A percentile compares a stretch with the other conserved stretches of the same genome.
These are phyloP conservation scores for Oryza nivara DNA, from an alignment of 176 grass and related monocot genomes.

Conservation along the genomic window DNA sequence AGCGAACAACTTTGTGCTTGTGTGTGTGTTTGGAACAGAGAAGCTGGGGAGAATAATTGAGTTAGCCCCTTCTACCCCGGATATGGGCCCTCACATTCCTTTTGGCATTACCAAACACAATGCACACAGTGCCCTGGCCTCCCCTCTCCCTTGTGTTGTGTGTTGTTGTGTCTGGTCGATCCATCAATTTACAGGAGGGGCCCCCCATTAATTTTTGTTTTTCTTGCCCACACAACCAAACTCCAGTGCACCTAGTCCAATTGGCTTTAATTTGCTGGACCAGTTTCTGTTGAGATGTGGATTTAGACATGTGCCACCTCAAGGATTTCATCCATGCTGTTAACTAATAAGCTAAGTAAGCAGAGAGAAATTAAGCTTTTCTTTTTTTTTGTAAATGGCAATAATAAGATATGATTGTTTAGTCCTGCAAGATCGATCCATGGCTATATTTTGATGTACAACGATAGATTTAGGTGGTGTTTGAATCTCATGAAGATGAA, in stretches of 20 bases:
- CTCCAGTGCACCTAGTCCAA: slow-evolving; percentile 38
- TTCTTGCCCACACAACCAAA: slow-evolving; percentile 48
- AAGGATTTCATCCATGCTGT: neutral
- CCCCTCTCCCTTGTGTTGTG: neutral
- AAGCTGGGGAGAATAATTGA: slow-evolving; percentile 61
- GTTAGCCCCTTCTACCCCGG: slow-evolving; percentile 25
- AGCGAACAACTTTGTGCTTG: slow-evolving; percentile 27
- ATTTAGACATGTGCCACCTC: slow-evolving; percentile 23
- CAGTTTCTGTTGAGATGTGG: slow-evolving; percentile 38
- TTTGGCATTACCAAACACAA: slow-evolving; percentile 51
- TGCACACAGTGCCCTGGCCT: slow-evolving; percentile 16
- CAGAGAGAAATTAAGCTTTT: neutral
- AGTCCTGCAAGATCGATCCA: neutral
- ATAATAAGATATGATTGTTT: neutral
- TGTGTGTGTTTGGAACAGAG: slow-evolving; percentile 19
- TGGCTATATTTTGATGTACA: no score
- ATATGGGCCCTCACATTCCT: slow-evolving; percentile 51
- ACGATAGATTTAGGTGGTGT: no score
- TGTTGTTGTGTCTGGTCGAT: slow-evolving; percentile 33
- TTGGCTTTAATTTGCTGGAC: slow-evolving; percentile 42
- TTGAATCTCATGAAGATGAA: no score
- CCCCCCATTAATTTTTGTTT: slow-evolving; percentile 55
- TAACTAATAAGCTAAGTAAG: no score
- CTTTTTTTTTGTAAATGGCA: neutral
- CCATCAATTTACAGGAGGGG: slow-evolving; percentile 31